Evolutionary conservation across 2,329 filamentous ascomycete species (phyloP).

Genomic region (Apiospora saccharicola): DNA sequence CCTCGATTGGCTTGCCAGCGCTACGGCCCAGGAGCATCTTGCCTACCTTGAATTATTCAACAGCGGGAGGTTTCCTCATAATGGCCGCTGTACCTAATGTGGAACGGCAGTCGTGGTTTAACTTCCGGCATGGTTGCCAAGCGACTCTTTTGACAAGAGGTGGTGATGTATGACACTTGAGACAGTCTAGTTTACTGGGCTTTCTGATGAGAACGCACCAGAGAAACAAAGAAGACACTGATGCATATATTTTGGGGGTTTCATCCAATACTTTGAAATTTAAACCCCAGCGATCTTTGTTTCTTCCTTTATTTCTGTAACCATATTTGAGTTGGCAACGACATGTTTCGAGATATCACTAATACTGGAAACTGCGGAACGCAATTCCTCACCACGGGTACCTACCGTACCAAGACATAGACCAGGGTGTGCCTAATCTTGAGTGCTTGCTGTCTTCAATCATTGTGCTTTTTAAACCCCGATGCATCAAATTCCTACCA

Average conservation of each 20-base stretch:
- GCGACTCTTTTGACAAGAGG: not conserved
- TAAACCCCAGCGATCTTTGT: not conserved
- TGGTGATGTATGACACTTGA: not conserved
- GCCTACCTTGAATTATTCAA: not conserved
- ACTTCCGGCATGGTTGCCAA: not conserved
- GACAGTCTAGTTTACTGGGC: not conserved
- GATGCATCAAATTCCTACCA: not conserved
- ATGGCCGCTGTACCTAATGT: not conserved
- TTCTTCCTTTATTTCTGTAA: not conserved
- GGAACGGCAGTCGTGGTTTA: not conserved
- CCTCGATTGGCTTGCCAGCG: not conserved
- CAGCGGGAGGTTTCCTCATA: not conserved
- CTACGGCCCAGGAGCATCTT: not conserved
- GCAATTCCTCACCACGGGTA: not conserved
- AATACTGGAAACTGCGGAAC: too few species aligned
- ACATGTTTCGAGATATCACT: slow-evolving; percentile 1
- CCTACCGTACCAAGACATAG: not conserved
- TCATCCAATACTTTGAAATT: not conserved
- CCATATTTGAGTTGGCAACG: slow-evolving; percentile 5
- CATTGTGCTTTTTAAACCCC: not conserved
- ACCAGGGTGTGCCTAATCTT: not conserved
- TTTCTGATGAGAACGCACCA: not conserved
- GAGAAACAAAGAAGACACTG: not conserved
- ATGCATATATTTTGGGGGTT: not conserved
- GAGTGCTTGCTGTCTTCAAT: not conserved